These are phyloP conservation scores for Kitagawia praeruptora DNA, from an alignment of 129 eudicot genomes.

Conservation along the genomic window DNA sequence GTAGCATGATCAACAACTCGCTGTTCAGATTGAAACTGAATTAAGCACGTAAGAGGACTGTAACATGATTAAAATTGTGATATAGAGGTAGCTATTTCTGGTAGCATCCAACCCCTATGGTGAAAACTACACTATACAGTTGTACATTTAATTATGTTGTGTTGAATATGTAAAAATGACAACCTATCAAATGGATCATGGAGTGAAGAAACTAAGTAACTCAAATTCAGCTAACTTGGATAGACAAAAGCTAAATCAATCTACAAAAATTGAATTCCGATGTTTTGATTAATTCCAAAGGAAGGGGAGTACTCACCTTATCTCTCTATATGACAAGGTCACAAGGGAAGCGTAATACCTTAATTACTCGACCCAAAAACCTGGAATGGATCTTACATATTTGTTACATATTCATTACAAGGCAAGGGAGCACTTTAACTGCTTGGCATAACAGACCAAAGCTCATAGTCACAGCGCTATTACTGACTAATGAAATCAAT, in stretches of 20 bases:
- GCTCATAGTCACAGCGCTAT: neutral
- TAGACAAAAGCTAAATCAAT: neutral
- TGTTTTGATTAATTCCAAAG: too few species aligned
- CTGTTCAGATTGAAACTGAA: too few species aligned
- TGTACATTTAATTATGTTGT: neutral
- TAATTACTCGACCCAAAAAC: neutral
- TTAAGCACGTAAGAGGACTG: neutral
- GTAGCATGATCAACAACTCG: too few species aligned
- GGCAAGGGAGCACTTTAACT: neutral
- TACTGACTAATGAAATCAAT: neutral
- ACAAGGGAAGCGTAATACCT: neutral
- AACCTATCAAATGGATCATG: neutral
- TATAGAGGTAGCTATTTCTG: neutral
- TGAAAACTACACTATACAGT: neutral
- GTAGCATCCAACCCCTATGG: neutral
- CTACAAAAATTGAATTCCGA: neutral
- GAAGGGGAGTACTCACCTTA: neutral
- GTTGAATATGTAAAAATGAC: neutral
- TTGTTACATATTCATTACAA: neutral
- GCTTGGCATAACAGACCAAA: neutral
- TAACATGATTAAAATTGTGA: neutral
- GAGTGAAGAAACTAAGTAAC: neutral
- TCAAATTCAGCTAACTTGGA: neutral
- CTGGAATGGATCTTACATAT: neutral
- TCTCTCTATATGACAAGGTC: neutral